Percentiles rank a stretch among this genome's conserved stretches.
Evolutionary conservation across 1,139 yeast genomes (phyloP).

Genomic region (Hansenula sp.): DNA sequence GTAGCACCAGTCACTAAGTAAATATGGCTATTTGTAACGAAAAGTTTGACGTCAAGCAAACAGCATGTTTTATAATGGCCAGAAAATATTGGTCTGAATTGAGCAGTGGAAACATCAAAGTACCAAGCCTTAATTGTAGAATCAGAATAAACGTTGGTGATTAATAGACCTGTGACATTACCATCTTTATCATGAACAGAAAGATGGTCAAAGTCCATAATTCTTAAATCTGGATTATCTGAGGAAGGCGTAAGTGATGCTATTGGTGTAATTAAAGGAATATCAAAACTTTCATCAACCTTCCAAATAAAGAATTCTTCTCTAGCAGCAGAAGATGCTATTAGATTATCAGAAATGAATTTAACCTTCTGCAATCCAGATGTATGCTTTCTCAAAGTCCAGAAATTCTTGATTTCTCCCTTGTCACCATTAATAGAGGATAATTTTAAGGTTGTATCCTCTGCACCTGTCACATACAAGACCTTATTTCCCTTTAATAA

Average conservation of each 20-base stretch:
- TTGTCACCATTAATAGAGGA: slow-evolving; percentile 35
- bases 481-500: slow-evolving; percentile 15
- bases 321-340: slow-evolving; percentile 77
- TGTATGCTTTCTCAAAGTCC: slow-evolving; percentile 76
- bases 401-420: slow-evolving; percentile 42
- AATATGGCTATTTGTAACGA: slow-evolving; percentile 27
- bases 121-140: slow-evolving; percentile 69
- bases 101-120: slow-evolving; percentile 32
- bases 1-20: slow-evolving; percentile 64
- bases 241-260: slow-evolving; percentile 44
- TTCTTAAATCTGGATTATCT: slow-evolving; percentile 73
- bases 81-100: slow-evolving; percentile 39
- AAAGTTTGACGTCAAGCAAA: slow-evolving; percentile 54
- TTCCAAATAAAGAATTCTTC: slow-evolving; percentile 88
- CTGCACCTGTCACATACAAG: slow-evolving; percentile 73
- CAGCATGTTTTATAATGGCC: slow-evolving; percentile 73
- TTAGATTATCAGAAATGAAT: slow-evolving; percentile 49
- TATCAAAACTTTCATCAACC: slow-evolving; percentile 31
- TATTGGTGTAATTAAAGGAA: slow-evolving; percentile 41
- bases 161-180: slow-evolving; percentile 36
- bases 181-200: slow-evolving; percentile 25
- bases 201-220: slow-evolving; percentile 72
- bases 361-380: slow-evolving; percentile 80
- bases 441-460: slow-evolving; percentile 75
- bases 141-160: slow-evolving; percentile 79